These are phyloP conservation scores for Flaveria bidentis DNA, from an alignment of 129 eudicot genomes.

Conservation along the genomic window DNA sequence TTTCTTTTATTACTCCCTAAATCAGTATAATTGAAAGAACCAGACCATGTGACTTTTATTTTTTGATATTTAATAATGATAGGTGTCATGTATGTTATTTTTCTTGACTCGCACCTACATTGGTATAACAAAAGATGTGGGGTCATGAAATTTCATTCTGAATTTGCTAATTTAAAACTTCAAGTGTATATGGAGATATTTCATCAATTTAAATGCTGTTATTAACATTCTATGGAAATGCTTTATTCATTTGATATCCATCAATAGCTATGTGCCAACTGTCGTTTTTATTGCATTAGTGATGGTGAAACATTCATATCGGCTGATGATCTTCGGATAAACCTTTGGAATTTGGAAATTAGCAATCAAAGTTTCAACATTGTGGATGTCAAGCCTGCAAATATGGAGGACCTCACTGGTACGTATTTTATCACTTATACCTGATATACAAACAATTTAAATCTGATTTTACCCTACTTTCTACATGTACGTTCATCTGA, in stretches of 20 bases:
- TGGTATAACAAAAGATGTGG: neutral
- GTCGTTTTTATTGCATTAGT: conserved; percentile 39
- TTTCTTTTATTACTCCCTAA: neutral
- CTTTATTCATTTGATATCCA: neutral
- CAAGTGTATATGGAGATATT: neutral
- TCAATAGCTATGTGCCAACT: neutral
- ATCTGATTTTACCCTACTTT: neutral
- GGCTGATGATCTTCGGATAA: conserved; percentile 94
- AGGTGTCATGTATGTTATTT: neutral
- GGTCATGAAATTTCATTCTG: neutral
- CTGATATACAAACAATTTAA: conserved; percentile 7
- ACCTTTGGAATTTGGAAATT: conserved; percentile 97
- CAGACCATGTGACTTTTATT: neutral
- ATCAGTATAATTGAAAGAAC: neutral
- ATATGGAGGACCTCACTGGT: conserved; percentile 97
- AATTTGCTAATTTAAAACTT: neutral
- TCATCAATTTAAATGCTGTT: neutral
- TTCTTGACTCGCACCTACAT: conserved; percentile 5
- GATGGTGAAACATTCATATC: conserved; percentile 98
- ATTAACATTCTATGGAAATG: neutral
- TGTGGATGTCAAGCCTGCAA: conserved; percentile 92
- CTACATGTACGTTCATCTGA: neutral
- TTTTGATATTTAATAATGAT: neutral
- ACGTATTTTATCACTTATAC: neutral
- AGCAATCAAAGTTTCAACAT: conserved; percentile 95